Evolutionary conservation across 805 yeast genomes (phyloP), one percentile per base, ranked within the genome.

Genomic region (Danielia oregonensis): DNA sequence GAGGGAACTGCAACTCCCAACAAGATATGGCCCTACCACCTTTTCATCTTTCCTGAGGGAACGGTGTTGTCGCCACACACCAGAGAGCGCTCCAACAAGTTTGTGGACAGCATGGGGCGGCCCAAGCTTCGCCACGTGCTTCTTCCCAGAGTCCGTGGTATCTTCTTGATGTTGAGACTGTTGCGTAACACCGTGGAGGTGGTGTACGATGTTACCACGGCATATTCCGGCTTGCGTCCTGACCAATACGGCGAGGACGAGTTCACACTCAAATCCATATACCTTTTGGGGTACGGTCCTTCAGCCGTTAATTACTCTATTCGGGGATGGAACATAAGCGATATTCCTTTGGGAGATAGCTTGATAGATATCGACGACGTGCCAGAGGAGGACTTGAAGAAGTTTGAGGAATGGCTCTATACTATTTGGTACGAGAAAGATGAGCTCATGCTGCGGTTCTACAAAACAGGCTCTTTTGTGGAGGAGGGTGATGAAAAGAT

Each of bases 31-130:
- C 70, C 70, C 4, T 79, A 81, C 43, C 78, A 82, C 70, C 57
- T 93, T 29, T 61, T 89, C 15, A 57, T 93, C 17, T 93, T 83
- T 61, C 98, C 98, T 1, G 98, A 93, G 58, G 98, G 98, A 4
- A 93, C 98, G 0, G 93, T 87, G 39, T 62, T 84, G 35, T 79
- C 93, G 24, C 69, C 68, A 4, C 72, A 76, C 40, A 86, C 96
- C 2, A 69, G 76, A 30, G 61, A 49, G 3, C 74, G 75, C 38
- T 77, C 89, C 6, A 67, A 65, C 12, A 65, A 55, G 6, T 93
- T 66, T 59, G 82, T 87, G 14, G 59, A 55, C 5, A 74, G 79
- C 43, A 52, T 68, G 16, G 70, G 68, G 4, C 64, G 63, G 23
- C 68, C 74, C 6, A 64, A 70, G 1, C 67, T 81, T 44, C 67